Percentiles rank a stretch among this genome's conserved stretches.
phyloP scores from a whole-genome alignment of 208 protist species.

The Trypanosomatidae sp. region DNA sequence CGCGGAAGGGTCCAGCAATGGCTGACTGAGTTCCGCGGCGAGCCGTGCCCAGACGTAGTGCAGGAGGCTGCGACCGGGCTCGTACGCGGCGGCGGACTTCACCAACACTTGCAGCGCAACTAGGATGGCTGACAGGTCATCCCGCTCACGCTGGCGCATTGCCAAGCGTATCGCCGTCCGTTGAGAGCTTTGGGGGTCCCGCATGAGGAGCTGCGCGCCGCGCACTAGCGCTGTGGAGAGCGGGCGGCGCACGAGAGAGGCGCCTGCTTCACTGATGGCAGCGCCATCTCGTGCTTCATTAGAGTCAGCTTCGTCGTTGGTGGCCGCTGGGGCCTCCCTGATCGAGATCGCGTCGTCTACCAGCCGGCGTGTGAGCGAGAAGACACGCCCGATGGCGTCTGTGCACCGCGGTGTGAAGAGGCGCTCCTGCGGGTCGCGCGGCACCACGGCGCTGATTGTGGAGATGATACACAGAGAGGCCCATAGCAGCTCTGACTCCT shows the following conservation, averaged over 20 bases:
- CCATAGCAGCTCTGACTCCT: constrained; percentile 52
- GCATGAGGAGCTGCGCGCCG: constrained; percentile 24
- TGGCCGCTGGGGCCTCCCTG: background rate
- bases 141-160: constrained; percentile 34
- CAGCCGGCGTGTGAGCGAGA: constrained; percentile 11
- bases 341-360: constrained; percentile 3
- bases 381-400: constrained; percentile 15
- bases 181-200: constrained; percentile 30
- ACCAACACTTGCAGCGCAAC: constrained; percentile 26
- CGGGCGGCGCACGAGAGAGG: background rate
- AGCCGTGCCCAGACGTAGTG: constrained; percentile 32
- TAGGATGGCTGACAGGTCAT: constrained; percentile 41
- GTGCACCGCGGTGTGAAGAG: constrained; percentile 42
- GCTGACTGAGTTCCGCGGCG: constrained; percentile 26
- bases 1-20: constrained; percentile 5
- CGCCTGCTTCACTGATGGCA: background rate
- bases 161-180: constrained; percentile 44
- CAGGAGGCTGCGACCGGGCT: constrained; percentile 29
- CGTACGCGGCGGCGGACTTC: constrained; percentile 7
- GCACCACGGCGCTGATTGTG: constrained; percentile 33
- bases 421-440: constrained; percentile 39
- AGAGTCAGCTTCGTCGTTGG: no score
- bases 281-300: background rate
- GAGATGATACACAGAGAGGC: constrained; percentile 40
- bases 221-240: constrained; percentile 31